phyloP scores from a whole-genome alignment of 108 stramenopile species.

The Conticribra guillardii region DNA sequence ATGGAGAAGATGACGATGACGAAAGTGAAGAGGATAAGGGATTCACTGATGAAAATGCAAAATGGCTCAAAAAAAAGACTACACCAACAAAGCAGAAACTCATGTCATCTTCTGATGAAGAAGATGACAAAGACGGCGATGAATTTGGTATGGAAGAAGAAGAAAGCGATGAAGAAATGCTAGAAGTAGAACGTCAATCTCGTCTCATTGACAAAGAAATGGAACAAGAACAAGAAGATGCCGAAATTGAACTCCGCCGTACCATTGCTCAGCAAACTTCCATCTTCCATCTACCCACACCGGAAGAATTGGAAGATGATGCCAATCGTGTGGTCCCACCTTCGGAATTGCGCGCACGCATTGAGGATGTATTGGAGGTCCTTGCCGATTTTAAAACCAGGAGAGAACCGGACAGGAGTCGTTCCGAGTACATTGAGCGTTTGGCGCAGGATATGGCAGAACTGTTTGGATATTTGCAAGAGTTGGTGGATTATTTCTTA shows the following conservation, averaged over 20 bases:
- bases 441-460: conserved; percentile 90
- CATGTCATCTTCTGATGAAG: conserved; percentile 67
- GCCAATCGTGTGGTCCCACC: conserved; percentile 92
- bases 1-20: conserved; percentile 20
- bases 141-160: conserved; percentile 56
- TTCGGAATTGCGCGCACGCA: conserved; percentile 84
- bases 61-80: conserved; percentile 80
- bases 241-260: conserved; percentile 79
- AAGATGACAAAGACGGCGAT: conserved; percentile 69
- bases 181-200: conserved; percentile 80
- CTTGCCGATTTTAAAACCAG: conserved; percentile 90
- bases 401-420: conserved; percentile 83
- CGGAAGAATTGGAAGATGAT: conserved; percentile 83
- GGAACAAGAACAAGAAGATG: conserved; percentile 74
- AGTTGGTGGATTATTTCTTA: conserved; percentile 95
- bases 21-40: conserved; percentile 43
- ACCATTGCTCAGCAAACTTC: conserved; percentile 79
- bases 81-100: conserved; percentile 47
- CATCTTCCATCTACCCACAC: conserved; percentile 83
- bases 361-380: conserved; percentile 92
- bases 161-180: conserved; percentile 72
- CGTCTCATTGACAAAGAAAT: conserved; percentile 71
- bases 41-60: conserved; percentile 67
- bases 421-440: conserved; percentile 93
- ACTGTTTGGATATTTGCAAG: conserved; percentile 96